Base-by-base conservation (phyloP, 2,329 filamentous ascomycete genomes). In the Apiospora rasikravindrae region DNA sequence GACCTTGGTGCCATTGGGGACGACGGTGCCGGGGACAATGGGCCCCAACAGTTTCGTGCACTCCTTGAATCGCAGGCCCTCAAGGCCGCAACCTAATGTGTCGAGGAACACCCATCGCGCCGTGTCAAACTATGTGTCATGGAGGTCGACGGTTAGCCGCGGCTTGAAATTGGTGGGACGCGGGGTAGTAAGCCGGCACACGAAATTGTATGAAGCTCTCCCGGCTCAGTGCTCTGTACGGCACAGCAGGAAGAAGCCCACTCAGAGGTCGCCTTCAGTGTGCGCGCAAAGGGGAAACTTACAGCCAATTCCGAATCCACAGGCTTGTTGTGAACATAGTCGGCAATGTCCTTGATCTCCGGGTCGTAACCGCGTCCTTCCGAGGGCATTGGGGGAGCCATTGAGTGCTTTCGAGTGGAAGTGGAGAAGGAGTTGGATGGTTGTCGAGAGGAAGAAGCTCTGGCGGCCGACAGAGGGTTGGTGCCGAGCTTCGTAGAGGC, bases 41-140 rank as follows among this genome's bases (percentile, higher is more conserved):
- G 96, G 96, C 26, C 96, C 96, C 53, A 99, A 91, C 73, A 98
- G 90, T 87, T 98, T 98, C 76, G 93, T 91, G 89, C 96, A 98
- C 85, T 98, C 94, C 84, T 95, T 94, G 88, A 99, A 99, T 78
- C 93, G 92, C 80, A 99, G 90, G 77, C 94, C 96, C 87, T 98
- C 95, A 75, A 99, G 91, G 82, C 96, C 96, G 83, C 96, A 99
- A 80, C 96, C 96, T 67, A 99, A 90, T 71, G 96, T 98, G 84
- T 99, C 96, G 81, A 98, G 91, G 84, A 99, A 95, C 77, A 98
- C 95, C 87, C 95, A 96, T 85, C 96, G 93, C 75, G 96, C 96
- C 68, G 96, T 99, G 84, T 99, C 96, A 82, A 93, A 97, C 94
- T 96, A 77, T 74, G 74, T 64, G 57, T 64, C 57, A 33, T 40